phyloP scores from a whole-genome alignment of 2,329 filamentous ascomycete genomes.

The Davidsoniella neocaledoniae region DNA sequence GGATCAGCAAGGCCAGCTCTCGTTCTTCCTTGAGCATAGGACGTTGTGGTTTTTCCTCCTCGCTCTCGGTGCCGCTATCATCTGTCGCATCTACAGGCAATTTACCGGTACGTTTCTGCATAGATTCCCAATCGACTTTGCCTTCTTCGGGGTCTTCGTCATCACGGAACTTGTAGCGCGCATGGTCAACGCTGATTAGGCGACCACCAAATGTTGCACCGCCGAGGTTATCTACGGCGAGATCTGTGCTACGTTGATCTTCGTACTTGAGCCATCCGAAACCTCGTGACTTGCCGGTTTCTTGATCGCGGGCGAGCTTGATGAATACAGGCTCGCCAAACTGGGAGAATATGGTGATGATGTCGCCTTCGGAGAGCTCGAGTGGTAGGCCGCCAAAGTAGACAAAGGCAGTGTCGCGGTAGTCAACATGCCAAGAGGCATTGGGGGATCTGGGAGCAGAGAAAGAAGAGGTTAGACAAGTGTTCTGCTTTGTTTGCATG shows the following conservation, averaged over 20 bases:
- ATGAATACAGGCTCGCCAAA: constrained; percentile 90
- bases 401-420: constrained; percentile 90
- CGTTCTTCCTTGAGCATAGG: constrained; percentile 64
- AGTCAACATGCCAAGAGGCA: constrained; percentile 94
- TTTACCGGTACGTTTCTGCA: constrained; percentile 34
- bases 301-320: constrained; percentile 84
- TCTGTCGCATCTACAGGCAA: constrained; percentile 25
- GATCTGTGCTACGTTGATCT: constrained; percentile 85
- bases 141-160: constrained; percentile 51
- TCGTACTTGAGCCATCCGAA: constrained; percentile 98
- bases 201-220: constrained; percentile 71
- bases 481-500: constrained; percentile 1
- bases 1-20: constrained; percentile 58
- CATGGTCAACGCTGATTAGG: constrained; percentile 76
- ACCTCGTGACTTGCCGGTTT: constrained; percentile 85
- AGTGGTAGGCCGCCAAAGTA: constrained; percentile 91
- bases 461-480: constrained; percentile 15
- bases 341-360: constrained; percentile 93
- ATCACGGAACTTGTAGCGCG: constrained; percentile 75
- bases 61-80: constrained; percentile 17
- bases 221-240: constrained; percentile 90
- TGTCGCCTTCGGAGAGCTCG: constrained; percentile 85
- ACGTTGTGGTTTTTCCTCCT: constrained; percentile 28
- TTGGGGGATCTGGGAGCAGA: constrained; percentile 45
- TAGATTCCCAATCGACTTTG: constrained; percentile 42